Percentiles rank a stretch among this genome's conserved stretches.
These are phyloP conservation scores for Dipteronia dyeriana DNA, from an alignment of 345 rosid genomes.

Conservation along the genomic window DNA sequence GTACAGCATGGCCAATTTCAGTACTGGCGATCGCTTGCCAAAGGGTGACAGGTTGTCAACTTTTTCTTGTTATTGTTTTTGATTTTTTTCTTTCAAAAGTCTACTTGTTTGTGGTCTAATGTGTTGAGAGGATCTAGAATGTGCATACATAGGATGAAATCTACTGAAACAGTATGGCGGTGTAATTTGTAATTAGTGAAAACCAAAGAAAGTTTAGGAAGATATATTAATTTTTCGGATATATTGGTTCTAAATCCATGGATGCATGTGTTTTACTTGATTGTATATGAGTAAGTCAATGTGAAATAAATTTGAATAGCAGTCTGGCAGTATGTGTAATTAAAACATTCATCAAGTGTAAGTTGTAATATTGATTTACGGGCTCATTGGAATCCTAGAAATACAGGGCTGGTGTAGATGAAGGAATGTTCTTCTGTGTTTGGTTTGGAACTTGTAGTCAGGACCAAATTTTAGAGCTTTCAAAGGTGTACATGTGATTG, in stretches of 20 bases:
- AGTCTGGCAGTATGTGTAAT: background rate
- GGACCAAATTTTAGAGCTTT: background rate
- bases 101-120: background rate
- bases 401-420: background rate
- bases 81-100: background rate
- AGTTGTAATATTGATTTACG: background rate
- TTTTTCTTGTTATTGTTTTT: background rate
- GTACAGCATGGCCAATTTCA: constrained; percentile 96
- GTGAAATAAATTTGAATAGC: background rate
- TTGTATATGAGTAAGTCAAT: background rate
- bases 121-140: background rate
- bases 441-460: constrained; percentile 2
- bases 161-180: background rate
- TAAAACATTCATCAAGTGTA: background rate
- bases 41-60: constrained; percentile 70
- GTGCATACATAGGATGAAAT: background rate
- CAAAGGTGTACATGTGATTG: background rate
- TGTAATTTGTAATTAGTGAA: background rate
- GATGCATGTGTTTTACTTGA: background rate
- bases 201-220: background rate
- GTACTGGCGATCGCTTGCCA: constrained; percentile 85
- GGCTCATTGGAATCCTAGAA: background rate
- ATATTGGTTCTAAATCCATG: background rate
- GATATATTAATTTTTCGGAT: background rate
- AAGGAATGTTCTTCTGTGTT: background rate